Conservation (phyloP, 2,329 filamentous ascomycete genomes). For the Lachnellula subtilissima region DNA sequence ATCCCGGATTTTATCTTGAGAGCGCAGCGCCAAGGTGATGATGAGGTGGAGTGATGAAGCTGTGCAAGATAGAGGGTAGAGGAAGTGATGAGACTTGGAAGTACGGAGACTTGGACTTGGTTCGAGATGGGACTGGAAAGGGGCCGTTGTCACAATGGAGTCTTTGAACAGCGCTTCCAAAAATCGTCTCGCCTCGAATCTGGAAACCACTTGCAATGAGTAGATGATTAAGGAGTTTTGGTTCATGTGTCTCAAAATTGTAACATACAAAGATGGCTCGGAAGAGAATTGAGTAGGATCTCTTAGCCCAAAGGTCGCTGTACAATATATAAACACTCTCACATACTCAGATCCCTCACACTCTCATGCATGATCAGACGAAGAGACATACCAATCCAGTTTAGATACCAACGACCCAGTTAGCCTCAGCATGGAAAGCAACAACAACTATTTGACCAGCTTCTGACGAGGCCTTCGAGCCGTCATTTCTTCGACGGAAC, state of each 20-base stretch:
- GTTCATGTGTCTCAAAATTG: not conserved
- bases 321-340: not conserved
- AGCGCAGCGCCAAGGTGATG: slow-evolving; percentile 31
- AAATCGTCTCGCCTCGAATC: not conserved
- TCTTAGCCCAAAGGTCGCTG: not conserved
- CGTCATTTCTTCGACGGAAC: too few species aligned
- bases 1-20: slow-evolving; percentile 66
- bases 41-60: not conserved
- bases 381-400: too few species aligned
- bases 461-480: too few species aligned
- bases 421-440: too few species aligned
- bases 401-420: too few species aligned
- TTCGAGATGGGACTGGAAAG: not conserved
- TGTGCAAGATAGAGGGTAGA: not conserved
- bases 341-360: not conserved
- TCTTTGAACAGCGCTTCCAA: not conserved
- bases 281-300: not conserved
- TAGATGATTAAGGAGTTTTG: not conserved
- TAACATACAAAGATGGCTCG: not conserved
- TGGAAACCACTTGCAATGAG: not conserved
- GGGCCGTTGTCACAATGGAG: not conserved
- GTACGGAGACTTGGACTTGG: not conserved
- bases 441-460: too few species aligned
- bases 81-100: not conserved
- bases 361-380: not conserved